Conservation (phyloP, 306 rosid genomes). For the Prunus davidiana region DNA sequence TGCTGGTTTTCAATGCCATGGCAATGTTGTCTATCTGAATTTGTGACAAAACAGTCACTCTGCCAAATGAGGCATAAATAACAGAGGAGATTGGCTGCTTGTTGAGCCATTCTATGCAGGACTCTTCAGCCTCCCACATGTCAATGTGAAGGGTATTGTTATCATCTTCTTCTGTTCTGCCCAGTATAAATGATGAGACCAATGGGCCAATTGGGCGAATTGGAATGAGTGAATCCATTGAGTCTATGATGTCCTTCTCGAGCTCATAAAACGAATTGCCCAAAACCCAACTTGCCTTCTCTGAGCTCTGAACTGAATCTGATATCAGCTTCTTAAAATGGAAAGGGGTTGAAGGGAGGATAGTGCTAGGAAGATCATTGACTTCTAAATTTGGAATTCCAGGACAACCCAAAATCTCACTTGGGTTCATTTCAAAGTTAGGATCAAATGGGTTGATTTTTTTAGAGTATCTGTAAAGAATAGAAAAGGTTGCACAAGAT, state of each 20-base stretch:
- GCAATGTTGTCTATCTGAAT: conserved; percentile 40
- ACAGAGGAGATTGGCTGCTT: conserved; percentile 30
- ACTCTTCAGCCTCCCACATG: conserved; percentile 50
- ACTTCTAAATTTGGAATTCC: conserved; percentile 42
- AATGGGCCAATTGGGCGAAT: conserved; percentile 47
- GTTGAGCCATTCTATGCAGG: conserved; percentile 48
- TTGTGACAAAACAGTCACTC: conserved; percentile 34
- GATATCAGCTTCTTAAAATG: neutral
- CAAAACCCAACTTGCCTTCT: conserved; percentile 49
- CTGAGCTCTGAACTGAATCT: conserved; percentile 3
- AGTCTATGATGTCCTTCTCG: conserved; percentile 41
- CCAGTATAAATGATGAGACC: conserved; percentile 47
- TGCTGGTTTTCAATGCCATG: conserved; percentile 35
- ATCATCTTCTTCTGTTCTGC: conserved; percentile 37
- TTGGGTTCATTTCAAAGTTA: conserved; percentile 20
- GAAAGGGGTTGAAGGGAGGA: conserved; percentile 39
- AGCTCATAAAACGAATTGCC: conserved; percentile 49
- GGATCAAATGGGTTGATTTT: conserved; percentile 11
- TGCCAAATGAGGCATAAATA: conserved; percentile 54
- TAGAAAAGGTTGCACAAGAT: conserved; percentile 42
- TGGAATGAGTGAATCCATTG: conserved; percentile 37
- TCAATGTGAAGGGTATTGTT: conserved; percentile 18
- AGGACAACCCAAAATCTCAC: conserved; percentile 31
- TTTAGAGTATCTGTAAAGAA: conserved; percentile 38
- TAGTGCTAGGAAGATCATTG: conserved; percentile 43